These are phyloP conservation scores for Gossypium gossypioides DNA, from an alignment of 441 rosid genomes.

Conservation along the genomic window DNA sequence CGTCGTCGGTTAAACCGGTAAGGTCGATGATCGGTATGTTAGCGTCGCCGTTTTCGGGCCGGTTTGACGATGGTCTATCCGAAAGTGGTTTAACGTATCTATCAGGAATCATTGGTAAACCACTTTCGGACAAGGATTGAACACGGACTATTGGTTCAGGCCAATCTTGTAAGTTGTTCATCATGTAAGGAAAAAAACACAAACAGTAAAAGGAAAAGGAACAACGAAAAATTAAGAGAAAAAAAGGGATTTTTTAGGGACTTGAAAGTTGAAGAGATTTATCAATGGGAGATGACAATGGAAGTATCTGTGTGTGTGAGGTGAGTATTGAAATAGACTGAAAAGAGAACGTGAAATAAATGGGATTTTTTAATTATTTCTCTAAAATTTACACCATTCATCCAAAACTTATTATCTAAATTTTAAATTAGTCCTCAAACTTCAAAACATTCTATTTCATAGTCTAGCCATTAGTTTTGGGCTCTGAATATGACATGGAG, in stretches of 20 bases:
- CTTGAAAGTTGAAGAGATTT: conserved; percentile 14
- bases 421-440: too few species aligned
- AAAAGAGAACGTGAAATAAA: conserved; percentile 30
- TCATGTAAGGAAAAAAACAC: neutral
- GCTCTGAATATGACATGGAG: too few species aligned
- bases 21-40: conserved; percentile 71
- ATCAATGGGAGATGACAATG: neutral
- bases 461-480: too few species aligned
- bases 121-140: conserved; percentile 59
- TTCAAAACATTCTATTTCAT: too few species aligned
- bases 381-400: neutral
- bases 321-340: conserved; percentile 18
- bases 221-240: neutral
- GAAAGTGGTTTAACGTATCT: conserved; percentile 51
- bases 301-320: neutral
- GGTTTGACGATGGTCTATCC: conserved; percentile 34
- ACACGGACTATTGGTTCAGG: conserved; percentile 82
- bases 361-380: neutral
- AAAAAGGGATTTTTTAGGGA: neutral
- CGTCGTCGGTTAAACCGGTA: conserved; percentile 24
- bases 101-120: conserved; percentile 36
- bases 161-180: conserved; percentile 41
- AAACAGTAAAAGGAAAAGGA: neutral
- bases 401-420: too few species aligned
- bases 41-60: neutral